Percentiles rank a stretch among this genome's conserved stretches.
phyloP scores from a whole-genome alignment of 306 rosid genomes.

The Fragaria vesca region DNA sequence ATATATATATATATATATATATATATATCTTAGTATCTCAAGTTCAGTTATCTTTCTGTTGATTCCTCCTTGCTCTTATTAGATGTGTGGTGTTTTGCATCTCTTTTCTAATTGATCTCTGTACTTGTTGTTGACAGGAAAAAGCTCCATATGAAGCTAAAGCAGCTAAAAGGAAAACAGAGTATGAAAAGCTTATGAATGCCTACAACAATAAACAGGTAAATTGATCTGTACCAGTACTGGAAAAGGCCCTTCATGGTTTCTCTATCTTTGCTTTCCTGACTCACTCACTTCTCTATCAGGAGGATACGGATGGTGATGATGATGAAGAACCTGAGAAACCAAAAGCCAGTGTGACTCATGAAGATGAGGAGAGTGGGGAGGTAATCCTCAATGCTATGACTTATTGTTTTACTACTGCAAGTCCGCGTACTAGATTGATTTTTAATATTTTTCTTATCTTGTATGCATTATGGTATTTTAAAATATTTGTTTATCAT shows the following conservation, averaged over 20 bases:
- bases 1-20: too few relatives aligned
- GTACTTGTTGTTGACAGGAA: constrained; percentile 1
- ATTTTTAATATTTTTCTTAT: neutral
- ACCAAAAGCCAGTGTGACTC: constrained; percentile 13
- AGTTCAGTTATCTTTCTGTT: neutral
- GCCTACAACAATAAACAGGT: constrained; percentile 27
- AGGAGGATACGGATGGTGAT: constrained; percentile 15
- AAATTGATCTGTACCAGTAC: neutral
- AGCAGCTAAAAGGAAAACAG: constrained; percentile 24
- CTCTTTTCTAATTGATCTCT: neutral
- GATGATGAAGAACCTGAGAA: constrained; percentile 22
- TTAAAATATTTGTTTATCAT: neutral
- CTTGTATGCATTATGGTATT: neutral
- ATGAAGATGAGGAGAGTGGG: constrained; percentile 17
- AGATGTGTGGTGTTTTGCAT: neutral
- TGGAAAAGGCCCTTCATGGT: neutral
- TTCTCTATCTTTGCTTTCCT: neutral
- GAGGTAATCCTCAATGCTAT: constrained; percentile 16
- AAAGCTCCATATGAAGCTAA: constrained; percentile 28
- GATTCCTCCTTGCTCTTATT: neutral
- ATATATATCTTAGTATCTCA: neutral
- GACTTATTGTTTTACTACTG: neutral
- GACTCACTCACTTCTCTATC: neutral
- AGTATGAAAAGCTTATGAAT: constrained; percentile 21
- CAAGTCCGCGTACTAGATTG: neutral